Evolutionary conservation across 2,329 filamentous ascomycete genomes (phyloP).

Genomic region (Pseudocercospora eumusae): DNA sequence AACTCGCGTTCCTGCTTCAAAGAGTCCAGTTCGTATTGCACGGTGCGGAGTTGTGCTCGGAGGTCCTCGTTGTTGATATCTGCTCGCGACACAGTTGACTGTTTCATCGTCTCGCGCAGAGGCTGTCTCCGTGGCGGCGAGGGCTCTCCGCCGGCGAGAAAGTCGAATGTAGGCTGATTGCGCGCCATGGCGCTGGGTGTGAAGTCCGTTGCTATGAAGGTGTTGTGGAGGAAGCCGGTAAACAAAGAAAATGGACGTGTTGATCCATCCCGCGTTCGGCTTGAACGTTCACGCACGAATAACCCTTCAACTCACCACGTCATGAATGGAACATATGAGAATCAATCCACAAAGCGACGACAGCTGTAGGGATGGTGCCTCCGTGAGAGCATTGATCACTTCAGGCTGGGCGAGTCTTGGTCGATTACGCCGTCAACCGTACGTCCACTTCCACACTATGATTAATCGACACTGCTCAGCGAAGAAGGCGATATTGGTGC

Average conservation of each 20-base stretch:
- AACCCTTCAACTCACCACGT: too few species aligned
- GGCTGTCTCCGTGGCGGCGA: slow-evolving; percentile 40
- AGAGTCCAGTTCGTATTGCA: slow-evolving; percentile 85
- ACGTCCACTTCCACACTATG: background rate
- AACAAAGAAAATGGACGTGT: background rate
- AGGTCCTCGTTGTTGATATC: slow-evolving; percentile 69
- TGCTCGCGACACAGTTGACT: slow-evolving; percentile 41
- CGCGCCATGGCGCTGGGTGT: slow-evolving; percentile 33
- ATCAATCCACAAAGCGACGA: too few species aligned
- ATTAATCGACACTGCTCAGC: background rate
- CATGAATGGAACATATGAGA: too few species aligned
- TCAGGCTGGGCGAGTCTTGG: too few species aligned
- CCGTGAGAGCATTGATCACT: too few species aligned
- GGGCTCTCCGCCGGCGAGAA: slow-evolving; percentile 48
- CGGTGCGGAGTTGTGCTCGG: slow-evolving; percentile 82
- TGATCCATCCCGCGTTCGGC: background rate
- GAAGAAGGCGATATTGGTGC: background rate
- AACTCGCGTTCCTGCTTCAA: slow-evolving; percentile 86
- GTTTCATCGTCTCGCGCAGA: slow-evolving; percentile 47
- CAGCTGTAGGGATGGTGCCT: too few species aligned
- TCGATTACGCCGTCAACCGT: too few species aligned
- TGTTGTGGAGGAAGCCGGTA: background rate
- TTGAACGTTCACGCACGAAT: background rate
- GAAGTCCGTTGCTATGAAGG: background rate
- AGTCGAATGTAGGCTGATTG: slow-evolving; percentile 50